Percentiles rank a stretch among this genome's conserved stretches.
phyloP scores from a whole-genome alignment of 1,284 basidiomycete genomes.

The Cutaneotrichosporon dermatis region DNA sequence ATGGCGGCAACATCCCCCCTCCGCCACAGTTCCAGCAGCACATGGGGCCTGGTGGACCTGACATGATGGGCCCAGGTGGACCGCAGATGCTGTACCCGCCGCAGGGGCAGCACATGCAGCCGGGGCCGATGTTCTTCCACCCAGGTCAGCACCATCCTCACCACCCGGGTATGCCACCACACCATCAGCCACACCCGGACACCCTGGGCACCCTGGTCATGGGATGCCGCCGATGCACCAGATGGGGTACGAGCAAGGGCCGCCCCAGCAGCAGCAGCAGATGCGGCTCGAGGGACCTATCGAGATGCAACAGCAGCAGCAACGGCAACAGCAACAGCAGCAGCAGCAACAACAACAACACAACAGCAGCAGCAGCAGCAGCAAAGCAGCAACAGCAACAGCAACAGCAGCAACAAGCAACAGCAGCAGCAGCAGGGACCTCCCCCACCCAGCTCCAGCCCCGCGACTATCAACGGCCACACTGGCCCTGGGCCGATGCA shows the following conservation, averaged over 20 bases:
- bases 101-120: constrained; percentile 14
- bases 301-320: constrained; percentile 24
- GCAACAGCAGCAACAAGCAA: constrained; percentile 5
- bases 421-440: constrained; percentile 1
- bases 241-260: constrained; percentile 10
- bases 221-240: constrained; percentile 1
- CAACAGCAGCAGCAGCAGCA: background rate
- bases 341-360: constrained; percentile 6
- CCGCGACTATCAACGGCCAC: constrained; percentile 36
- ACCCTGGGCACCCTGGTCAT: constrained; percentile 5
- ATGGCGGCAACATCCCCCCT: constrained; percentile 9
- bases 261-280: constrained; percentile 8
- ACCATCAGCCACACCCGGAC: constrained; percentile 9
- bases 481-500: constrained; percentile 15
- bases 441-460: constrained; percentile 10
- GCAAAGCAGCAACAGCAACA: background rate
- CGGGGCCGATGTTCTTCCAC: constrained; percentile 22
- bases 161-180: background rate
- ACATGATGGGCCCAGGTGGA: constrained; percentile 11
- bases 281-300: constrained; percentile 5
- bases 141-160: constrained; percentile 13
- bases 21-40: constrained; percentile 29
- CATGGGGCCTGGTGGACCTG: background rate
- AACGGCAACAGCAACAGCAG: background rate
- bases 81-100: constrained; percentile 19